Evolutionary conservation across 352 stramenopile species (phyloP), one percentile per base, ranked within the genome.

Genomic region (Globisporangium mamillatum): DNA sequence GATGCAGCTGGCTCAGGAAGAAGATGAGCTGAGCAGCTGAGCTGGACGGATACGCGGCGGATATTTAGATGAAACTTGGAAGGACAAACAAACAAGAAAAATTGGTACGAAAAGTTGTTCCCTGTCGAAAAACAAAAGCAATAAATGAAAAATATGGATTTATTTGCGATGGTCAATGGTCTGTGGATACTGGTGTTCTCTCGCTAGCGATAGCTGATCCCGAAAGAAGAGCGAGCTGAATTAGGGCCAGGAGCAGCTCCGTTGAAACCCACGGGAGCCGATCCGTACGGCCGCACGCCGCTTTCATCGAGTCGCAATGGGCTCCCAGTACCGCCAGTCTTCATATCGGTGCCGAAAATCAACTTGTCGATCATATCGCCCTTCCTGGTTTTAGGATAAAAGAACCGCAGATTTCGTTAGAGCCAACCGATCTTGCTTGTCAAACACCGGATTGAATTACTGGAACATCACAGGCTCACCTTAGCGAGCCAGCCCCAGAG

Each of bases 1-100:
- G 50, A 60, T 91, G 58, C 75, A 87, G 22, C 72, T 90, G 66
- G 80, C 74, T 1, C 78, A 88, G 32, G 81, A 90, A 75, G 82
- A 88, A 70, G 82, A 88, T n/a, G 77, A 89, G 36, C 53, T 77
- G 27, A 77, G 74, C 54, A 68, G 63, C 29, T 68, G 25, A 10
- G n/a, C 2, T 12, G 27, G 24, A 32, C 36, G 3, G 16, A 20
- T 14, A 57, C 10, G n/a, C 25, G 41, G 16, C 14, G 14, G 61
- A 56, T 24, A 14, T 38, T 52, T 54, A 54, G 46, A 54, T 8
- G 20, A 16, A n/a, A 54, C 14, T 48, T 48, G 12, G 18, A 48
- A n/a, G 41, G 14, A 6, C 20, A 32, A 32, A 32, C 41, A 48
- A 20, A n/a, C 16, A n/a, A n/a, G 36, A n/a, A 20, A 48, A 14